phyloP scores from a whole-genome alignment of 2,329 filamentous ascomycete genomes.

The Pseudogymnoascus sp. region DNA sequence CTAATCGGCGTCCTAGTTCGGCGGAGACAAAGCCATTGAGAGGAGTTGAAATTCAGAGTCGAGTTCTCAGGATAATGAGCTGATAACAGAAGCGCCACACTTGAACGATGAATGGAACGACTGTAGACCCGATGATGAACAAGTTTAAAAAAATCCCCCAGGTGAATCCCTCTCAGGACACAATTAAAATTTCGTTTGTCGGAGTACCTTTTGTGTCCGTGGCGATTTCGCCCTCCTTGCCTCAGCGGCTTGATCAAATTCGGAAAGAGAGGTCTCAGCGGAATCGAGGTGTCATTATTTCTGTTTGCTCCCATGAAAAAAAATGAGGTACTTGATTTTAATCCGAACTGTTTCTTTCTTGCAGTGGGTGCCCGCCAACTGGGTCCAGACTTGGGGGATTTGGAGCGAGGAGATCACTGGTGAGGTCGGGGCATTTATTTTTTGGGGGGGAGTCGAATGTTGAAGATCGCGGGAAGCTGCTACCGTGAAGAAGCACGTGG shows the following conservation, averaged over 20 bases:
- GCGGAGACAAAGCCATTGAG: not conserved
- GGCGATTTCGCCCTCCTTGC: not conserved
- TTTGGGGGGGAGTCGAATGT: not conserved
- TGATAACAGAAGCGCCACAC: not conserved
- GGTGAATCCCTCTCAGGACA: not conserved
- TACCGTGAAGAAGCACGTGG: not conserved
- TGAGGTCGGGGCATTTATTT: not conserved
- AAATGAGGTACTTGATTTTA: not conserved
- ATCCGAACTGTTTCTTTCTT: not conserved
- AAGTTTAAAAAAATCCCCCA: not conserved
- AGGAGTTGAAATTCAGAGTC: not conserved
- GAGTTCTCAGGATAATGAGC: not conserved
- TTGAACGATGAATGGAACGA: not conserved
- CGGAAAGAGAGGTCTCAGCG: not conserved
- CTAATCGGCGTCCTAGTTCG: not conserved
- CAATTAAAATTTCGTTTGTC: not conserved
- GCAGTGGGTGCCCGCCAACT: not conserved
- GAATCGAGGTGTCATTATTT: not conserved
- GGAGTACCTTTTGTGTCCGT: not conserved
- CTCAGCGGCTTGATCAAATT: not conserved
- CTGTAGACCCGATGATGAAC: not conserved
- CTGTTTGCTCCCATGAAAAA: not conserved
- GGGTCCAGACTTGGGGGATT: not conserved
- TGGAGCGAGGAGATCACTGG: not conserved
- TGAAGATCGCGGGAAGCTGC: slow-evolving; percentile 3